Percentiles rank a stretch among this genome's conserved stretches.
Conservation (phyloP, 306 rosid species). For the Vicia sativa region DNA sequence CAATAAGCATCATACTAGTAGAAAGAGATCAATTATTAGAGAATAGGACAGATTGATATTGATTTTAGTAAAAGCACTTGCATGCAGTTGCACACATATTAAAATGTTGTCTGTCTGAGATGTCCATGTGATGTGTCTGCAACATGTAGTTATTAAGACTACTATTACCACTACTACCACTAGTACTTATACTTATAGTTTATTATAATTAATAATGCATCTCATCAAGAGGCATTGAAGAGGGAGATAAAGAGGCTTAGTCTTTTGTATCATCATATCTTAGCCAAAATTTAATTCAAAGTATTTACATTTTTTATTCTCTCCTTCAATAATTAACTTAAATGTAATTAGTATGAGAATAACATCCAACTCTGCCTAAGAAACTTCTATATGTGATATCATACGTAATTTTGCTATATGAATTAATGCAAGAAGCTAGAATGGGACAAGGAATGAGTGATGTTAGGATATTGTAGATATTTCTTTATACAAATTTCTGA, state of each 20-base stretch:
- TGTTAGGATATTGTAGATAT: too few species aligned
- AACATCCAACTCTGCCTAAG: too few species aligned
- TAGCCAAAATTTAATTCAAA: too few species aligned
- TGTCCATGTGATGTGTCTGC: constrained; percentile 41
- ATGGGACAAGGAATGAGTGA: too few species aligned
- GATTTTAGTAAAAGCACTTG: constrained; percentile 36
- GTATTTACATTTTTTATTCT: too few species aligned
- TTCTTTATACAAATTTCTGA: too few species aligned
- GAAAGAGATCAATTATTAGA: constrained; percentile 37
- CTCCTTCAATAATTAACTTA: too few species aligned
- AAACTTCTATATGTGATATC: too few species aligned
- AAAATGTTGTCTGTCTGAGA: constrained; percentile 25
- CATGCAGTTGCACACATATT: constrained; percentile 37
- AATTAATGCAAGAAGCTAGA: too few species aligned
- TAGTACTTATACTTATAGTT: neutral
- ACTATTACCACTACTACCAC: neutral
- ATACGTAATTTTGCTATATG: too few species aligned
- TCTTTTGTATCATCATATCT: too few species aligned
- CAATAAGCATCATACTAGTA: constrained; percentile 12
- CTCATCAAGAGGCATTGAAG: constrained; percentile 89
- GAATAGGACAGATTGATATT: constrained; percentile 6
- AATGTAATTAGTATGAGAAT: too few species aligned
- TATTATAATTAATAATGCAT: constrained; percentile 37
- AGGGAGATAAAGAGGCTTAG: constrained; percentile 92
- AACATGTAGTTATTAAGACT: neutral